Conservation (phyloP, 176 grass and related monocot genomes). For the Microstegium vimineum region DNA sequence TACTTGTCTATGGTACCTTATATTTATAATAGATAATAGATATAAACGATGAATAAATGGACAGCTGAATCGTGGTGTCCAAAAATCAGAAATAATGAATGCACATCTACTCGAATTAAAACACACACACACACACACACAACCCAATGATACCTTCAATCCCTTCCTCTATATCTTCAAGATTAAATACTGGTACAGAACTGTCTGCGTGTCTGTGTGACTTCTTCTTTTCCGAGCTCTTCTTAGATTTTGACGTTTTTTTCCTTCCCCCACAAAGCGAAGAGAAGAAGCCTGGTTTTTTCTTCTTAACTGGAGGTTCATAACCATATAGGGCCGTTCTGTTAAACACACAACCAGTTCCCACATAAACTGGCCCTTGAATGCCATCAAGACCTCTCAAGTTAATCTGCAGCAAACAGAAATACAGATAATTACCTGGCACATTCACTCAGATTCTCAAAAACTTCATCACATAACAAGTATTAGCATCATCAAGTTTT, state of each 20-base stretch:
- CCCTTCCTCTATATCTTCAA: constrained; percentile 98
- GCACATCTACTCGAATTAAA: neutral
- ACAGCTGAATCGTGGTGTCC: neutral
- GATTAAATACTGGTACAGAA: constrained; percentile 90
- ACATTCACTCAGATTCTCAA: neutral
- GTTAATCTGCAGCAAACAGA: constrained; percentile 70
- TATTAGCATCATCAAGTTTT: constrained; percentile 14
- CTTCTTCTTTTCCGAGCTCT: constrained; percentile 79
- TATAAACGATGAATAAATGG: neutral
- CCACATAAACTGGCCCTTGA: constrained; percentile 95
- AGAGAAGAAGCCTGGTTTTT: constrained; percentile 64
- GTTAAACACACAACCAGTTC: constrained; percentile 98
- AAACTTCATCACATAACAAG: constrained; percentile 8
- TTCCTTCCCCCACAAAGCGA: constrained; percentile 69
- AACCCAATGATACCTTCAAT: constrained; percentile 63
- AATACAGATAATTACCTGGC: constrained; percentile 26
- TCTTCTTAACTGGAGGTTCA: constrained; percentile 81
- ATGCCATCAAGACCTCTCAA: constrained; percentile 98
- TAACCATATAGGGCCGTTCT: constrained; percentile 95
- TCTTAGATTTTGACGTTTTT: constrained; percentile 63
- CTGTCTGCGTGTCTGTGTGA: constrained; percentile 83
- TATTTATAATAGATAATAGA: neutral
- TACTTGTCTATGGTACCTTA: neutral
- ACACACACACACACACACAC: neutral
- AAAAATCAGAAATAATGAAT: constrained; percentile 5